phyloP scores from a whole-genome alignment of 495 filamentous ascomycete species.

The Daldinia loculata region DNA sequence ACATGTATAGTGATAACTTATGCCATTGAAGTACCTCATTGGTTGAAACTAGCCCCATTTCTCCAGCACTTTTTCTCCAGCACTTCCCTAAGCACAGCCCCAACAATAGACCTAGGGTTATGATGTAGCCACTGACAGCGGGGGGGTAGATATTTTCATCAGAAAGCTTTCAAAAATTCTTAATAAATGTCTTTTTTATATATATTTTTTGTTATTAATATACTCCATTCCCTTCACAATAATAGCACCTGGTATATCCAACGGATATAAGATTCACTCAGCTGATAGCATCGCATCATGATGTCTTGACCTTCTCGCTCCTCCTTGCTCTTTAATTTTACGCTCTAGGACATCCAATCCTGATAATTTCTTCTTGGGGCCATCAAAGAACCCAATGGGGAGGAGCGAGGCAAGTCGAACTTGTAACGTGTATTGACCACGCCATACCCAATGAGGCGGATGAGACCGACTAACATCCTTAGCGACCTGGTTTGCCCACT shows the following conservation, averaged over 20 bases:
- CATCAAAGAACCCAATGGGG: not conserved
- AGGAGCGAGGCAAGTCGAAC: not conserved
- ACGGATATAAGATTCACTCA: not conserved
- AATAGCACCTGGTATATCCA: not conserved
- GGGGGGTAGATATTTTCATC: not conserved
- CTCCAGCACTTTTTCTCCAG: not conserved
- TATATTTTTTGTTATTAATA: not conserved
- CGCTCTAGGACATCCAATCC: not conserved
- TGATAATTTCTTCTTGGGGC: not conserved
- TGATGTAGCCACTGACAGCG: not conserved
- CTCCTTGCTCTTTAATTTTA: constrained; percentile 1
- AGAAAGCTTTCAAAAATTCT: no score
- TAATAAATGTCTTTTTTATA: no score
- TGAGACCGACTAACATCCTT: not conserved
- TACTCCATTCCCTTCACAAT: not conserved
- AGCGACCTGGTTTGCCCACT: not conserved
- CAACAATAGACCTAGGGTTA: not conserved
- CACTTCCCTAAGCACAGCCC: not conserved
- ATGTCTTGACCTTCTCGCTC: not conserved
- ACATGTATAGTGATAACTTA: not conserved
- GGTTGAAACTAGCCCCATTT: not conserved
- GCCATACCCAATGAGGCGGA: not conserved
- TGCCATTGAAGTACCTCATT: not conserved
- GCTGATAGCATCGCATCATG: not conserved
- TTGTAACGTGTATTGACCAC: not conserved